Base-by-base conservation (phyloP, 139 green algal species). In the Chlamydomonas urium region DNA sequence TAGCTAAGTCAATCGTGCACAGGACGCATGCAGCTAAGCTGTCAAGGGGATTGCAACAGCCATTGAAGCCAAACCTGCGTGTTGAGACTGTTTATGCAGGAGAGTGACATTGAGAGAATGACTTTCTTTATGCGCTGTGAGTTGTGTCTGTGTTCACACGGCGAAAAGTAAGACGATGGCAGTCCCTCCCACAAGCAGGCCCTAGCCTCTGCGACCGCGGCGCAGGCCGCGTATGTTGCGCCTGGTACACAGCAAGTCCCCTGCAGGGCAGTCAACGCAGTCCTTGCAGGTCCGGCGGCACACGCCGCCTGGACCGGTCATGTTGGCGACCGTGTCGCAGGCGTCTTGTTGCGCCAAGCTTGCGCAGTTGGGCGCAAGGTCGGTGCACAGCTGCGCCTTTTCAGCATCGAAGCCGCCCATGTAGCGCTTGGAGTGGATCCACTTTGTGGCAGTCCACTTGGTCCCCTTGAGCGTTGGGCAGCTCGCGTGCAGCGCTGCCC, bases 221-320 rank as follows among this genome's bases (percentile, higher is more conserved):
- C n/a, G n/a, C n/a, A n/a, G n/a, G n/a, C n/a, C n/a, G n/a, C n/a
- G n/a, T n/a, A 50, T 50, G 42, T 50, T 50, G 14, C 42, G 42
- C 8, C 42, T 8, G 42, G 10, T 14, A 50, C 82, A 88, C 3
- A 88, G 63, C 26, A 88, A 66, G 60, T 88, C 82, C 1, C 35
- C 47, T 1, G 28, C 0, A 4, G 75, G 65, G 71, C 83, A 89
- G 3, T 76, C 56, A 0, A 77, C 47, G 47, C 83, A 89, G 50
- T 84, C 83, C 0, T 75, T 38, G 65, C 83, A 89, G 10, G 69
- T 57, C 58, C 57, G 62, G 24, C 80, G 57, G 77, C 83, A 89
- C 34, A 59, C 10, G 31, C 81, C 81, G 19, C 4, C 67, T 0
- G 63, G 38, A 0, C 78, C 79, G 19, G 79, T 56, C 66, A 50